These are phyloP conservation scores for Arthrinium phaeospermum DNA, from an alignment of 2,329 filamentous ascomycete species.

Conservation along the genomic window DNA sequence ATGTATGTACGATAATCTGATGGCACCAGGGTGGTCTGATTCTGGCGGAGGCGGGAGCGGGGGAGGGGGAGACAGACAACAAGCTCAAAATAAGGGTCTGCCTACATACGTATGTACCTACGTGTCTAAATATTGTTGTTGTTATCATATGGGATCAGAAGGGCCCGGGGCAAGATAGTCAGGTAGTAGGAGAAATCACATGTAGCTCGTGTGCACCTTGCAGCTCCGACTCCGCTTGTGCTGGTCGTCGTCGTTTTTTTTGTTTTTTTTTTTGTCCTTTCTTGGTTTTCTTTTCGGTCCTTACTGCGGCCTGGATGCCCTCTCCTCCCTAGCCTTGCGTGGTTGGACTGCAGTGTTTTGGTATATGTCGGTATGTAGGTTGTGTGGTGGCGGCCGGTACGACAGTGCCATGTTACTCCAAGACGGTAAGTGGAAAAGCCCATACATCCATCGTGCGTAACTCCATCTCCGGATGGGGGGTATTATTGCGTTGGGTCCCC, in stretches of 20 bases:
- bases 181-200: too few relatives aligned
- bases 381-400: too few relatives aligned
- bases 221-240: not conserved
- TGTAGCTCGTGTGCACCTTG: not conserved
- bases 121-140: too few relatives aligned
- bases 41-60: not conserved
- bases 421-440: not conserved
- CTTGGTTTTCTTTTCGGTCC: not conserved
- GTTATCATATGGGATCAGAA: too few relatives aligned
- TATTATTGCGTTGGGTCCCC: not conserved
- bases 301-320: not conserved
- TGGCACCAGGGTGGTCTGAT: constrained; percentile 2
- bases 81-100: not conserved
- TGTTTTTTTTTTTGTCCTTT: too few relatives aligned
- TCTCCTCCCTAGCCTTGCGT: too few relatives aligned
- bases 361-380: too few relatives aligned
- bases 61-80: not conserved
- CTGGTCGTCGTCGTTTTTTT: not conserved
- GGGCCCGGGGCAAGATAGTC: too few relatives aligned
- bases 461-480: not conserved
- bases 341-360: too few relatives aligned
- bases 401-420: not conserved
- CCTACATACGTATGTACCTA: not conserved
- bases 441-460: not conserved
- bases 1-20: constrained; percentile 7